Base-by-base conservation (phyloP, 176 grass and related monocot species). In the Rhipidocladum racemiflorum region DNA sequence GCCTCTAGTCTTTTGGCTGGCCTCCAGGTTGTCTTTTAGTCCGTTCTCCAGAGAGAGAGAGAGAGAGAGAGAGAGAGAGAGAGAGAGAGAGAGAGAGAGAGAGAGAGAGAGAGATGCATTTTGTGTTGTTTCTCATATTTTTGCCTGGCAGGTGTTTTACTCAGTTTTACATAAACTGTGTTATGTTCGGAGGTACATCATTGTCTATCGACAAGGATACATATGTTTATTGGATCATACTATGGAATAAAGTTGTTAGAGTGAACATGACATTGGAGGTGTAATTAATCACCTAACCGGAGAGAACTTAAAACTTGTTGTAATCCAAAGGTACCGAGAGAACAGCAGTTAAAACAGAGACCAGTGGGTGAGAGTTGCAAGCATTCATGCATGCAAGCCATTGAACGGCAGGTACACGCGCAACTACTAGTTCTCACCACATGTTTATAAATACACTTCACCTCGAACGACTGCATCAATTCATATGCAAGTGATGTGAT, bases 341-440 rank as follows among this genome's bases (percentile, higher is more conserved):
- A 66, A 81, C 61, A 87, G 77, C 75, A 20, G 49, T 87, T 74
- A 69, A 36, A 40, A 36, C 30, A 61, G 32, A 44, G 72, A 77
- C 44, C 43, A 27, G 43, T 24, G 21, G 70, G 72, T 85, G 66
- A 46, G 74, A 78, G 0, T 5, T 84, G 71, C 83, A 66, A 54
- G 9, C 25, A 51, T 3, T 45, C 83, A 66, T 74, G 9, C 83
- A 66, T 74, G 9, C 15, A 51, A 3, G 46, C 13, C 35, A 69
- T 65, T 80, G 80, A 83, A 78, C 13, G 20, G 20, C 34, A 55
- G 86, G 56, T 83, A 50, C 42, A 53, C 77, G 72, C 25, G 25
- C 72, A 61, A 7, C 69, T 60, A 75, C 51, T 74, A 23, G 30
- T 81, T 75, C 39, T 75, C 51, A 23, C 45, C 21, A 1, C 30